A percentile compares a stretch with the other conserved stretches of the same genome.
phyloP scores from a whole-genome alignment of 306 rosid species.

The Parietaria judaica region DNA sequence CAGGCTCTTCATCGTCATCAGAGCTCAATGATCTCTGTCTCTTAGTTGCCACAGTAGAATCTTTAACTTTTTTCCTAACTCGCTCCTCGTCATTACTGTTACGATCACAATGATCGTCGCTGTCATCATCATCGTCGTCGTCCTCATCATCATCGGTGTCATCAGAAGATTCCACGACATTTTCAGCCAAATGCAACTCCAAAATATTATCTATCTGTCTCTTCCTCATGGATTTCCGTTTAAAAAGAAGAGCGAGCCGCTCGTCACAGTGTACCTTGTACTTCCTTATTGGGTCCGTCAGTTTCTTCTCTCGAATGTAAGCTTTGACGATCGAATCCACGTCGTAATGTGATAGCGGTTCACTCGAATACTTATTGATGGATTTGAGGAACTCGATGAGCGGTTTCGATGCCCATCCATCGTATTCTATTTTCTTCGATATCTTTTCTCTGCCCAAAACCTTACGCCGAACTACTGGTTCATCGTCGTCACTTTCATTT shows the following conservation, averaged over 20 bases:
- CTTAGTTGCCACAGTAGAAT: conserved; percentile 9
- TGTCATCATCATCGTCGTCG: not conserved
- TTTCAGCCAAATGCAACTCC: conserved; percentile 36
- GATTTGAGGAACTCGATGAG: conserved; percentile 53
- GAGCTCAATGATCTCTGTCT: conserved; percentile 15
- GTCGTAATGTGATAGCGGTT: conserved; percentile 27
- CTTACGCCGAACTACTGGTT: conserved; percentile 3
- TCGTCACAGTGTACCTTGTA: conserved; percentile 44
- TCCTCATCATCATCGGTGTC: conserved; percentile 11
- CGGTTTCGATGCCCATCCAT: conserved; percentile 61
- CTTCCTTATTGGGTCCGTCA: conserved; percentile 29
- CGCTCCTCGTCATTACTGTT: not conserved
- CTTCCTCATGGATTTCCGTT: conserved; percentile 27
- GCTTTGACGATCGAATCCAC: conserved; percentile 29
- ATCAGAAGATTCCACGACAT: conserved; percentile 9
- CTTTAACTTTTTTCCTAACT: conserved; percentile 16
- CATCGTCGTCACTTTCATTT: conserved; percentile 12
- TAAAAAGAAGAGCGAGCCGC: conserved; percentile 37
- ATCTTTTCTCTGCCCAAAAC: conserved; percentile 17
- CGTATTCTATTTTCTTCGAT: conserved; percentile 17
- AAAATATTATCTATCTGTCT: conserved; percentile 26
- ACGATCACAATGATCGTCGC: too few species aligned
- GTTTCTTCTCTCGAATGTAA: conserved; percentile 49
- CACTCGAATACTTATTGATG: conserved; percentile 35
- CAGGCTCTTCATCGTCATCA: conserved; percentile 8